Evolutionary conservation across 768 basidiomycete genomes (phyloP), one percentile per base, ranked within the genome.

Genomic region (Calocera viscosa): DNA sequence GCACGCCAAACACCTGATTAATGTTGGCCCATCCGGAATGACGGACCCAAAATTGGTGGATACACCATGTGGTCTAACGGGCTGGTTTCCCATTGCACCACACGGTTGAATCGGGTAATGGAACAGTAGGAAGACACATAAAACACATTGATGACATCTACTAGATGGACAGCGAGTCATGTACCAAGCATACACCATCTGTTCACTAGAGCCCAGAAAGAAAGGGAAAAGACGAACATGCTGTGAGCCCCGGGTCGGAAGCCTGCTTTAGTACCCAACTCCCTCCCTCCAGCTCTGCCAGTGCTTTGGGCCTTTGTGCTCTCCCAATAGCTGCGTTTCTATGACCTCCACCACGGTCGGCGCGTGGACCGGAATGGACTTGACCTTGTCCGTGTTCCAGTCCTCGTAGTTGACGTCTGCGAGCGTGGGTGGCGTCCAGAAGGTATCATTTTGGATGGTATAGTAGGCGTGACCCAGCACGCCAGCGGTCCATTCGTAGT

Each of bases 371-470:
- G 90, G 90, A 67, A 94, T 94, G 39, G 78, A 76, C 19, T 82
- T 79, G 49, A 85, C 85, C 72, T 94, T 91, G 53, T 60, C 53
- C 26, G 53, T 60, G 53, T 60, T 60, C 53, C 53, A 94, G 30
- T 89, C 90, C 7, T 91, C 86, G 0, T 90, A 90, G 71, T 92
- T 92, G 26, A 60, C 30, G 24, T 60, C 53, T 5, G 53, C 53
- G 30, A 60, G 53, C 30, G 11, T 60, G 11, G 53, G 53, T 10
- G 53, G 53, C 7, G 53, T 60, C 14, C 11, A 60, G 53, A 60
- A 89, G 84, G 83, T 85, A 75, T 91, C 86, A 69, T 91, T 88
- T 89, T 90, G 90, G 38, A 94, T 79, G 0, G 84, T 86, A 70
- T 85, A 88, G 75, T 93, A 85, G 19, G 75, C 78, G 80, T 90